phyloP scores from a whole-genome alignment of 2,329 filamentous ascomycete species.

The Calonectria honghensis region DNA sequence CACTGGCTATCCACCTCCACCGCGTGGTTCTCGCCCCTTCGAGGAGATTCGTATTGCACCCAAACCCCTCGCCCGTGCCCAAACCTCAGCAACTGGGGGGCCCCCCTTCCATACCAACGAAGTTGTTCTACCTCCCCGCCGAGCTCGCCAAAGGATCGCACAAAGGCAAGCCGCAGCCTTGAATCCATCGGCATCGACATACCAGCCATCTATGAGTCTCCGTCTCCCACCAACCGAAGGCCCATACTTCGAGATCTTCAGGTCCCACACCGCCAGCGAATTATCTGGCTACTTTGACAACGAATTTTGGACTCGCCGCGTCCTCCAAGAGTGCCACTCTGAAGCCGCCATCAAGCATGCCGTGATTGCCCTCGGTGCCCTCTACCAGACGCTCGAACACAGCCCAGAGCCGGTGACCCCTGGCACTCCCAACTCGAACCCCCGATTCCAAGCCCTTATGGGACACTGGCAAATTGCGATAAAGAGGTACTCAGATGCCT shows the following conservation, averaged over 20 bases:
- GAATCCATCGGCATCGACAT: constrained; percentile 58
- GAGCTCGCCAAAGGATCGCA: constrained; percentile 49
- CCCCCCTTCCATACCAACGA: constrained; percentile 48
- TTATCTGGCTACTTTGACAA: constrained; percentile 81
- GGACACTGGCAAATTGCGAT: constrained; percentile 77
- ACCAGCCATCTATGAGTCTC: constrained; percentile 67
- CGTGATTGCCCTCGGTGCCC: constrained; percentile 78
- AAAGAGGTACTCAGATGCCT: constrained; percentile 75
- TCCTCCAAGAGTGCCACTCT: constrained; percentile 78
- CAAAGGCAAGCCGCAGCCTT: constrained; percentile 48
- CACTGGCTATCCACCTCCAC: constrained; percentile 77
- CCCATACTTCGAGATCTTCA: constrained; percentile 78
- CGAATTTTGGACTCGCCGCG: constrained; percentile 78
- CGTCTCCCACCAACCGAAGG: constrained; percentile 71
- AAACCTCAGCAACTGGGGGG: constrained; percentile 39
- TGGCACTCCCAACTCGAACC: constrained; percentile 38
- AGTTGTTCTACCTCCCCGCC: constrained; percentile 58
- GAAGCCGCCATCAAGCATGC: constrained; percentile 78
- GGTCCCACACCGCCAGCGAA: constrained; percentile 76
- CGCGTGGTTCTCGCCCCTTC: constrained; percentile 66
- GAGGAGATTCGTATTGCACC: constrained; percentile 71
- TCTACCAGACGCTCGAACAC: constrained; percentile 80
- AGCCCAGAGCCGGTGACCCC: constrained; percentile 69
- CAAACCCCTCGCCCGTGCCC: constrained; percentile 61
- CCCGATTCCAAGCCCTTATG: constrained; percentile 59